These are phyloP conservation scores for Pichia kudriavzevii DNA, from an alignment of 1,139 yeast genomes.

Conservation along the genomic window DNA sequence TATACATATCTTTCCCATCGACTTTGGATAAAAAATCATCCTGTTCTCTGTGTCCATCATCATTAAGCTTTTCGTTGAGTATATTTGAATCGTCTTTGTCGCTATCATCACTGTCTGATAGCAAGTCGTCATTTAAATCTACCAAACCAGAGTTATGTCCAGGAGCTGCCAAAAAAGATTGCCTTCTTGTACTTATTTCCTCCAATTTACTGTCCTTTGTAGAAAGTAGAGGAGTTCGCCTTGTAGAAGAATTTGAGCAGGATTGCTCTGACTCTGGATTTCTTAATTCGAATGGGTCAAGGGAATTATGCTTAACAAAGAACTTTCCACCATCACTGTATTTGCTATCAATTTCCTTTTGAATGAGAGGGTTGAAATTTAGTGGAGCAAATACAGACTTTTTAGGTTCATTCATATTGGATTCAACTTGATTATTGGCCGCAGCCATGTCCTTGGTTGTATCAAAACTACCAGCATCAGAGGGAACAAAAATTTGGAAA, in stretches of 20 bases:
- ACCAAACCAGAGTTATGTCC: constrained; percentile 4
- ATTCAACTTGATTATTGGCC: no score
- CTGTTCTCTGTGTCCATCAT: constrained; percentile 3
- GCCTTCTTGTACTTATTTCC: constrained; percentile 5
- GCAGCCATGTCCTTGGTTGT: no score
- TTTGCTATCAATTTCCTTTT: constrained; percentile 69
- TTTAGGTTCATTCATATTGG: constrained; percentile 24
- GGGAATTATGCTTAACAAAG: constrained; percentile 37
- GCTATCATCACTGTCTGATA: constrained; percentile 23
- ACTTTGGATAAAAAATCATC: neutral
- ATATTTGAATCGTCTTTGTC: constrained; percentile 12
- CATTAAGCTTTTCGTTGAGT: constrained; percentile 5
- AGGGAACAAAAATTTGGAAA: constrained; percentile 47
- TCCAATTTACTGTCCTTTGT: constrained; percentile 1
- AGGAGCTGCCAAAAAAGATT: constrained; percentile 7
- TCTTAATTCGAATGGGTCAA: neutral
- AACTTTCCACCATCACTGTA: constrained; percentile 84
- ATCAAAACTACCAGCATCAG: no score
- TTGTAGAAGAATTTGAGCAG: neutral
- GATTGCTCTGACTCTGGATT: constrained; percentile 1
- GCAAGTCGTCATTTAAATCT: constrained; percentile 11
- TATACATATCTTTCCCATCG: neutral
- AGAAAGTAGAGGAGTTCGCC: neutral
- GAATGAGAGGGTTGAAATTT: constrained; percentile 69
- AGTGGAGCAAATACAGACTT: constrained; percentile 73